phyloP scores from a whole-genome alignment of 2,329 filamentous ascomycete species.

The Penicillium sp. region DNA sequence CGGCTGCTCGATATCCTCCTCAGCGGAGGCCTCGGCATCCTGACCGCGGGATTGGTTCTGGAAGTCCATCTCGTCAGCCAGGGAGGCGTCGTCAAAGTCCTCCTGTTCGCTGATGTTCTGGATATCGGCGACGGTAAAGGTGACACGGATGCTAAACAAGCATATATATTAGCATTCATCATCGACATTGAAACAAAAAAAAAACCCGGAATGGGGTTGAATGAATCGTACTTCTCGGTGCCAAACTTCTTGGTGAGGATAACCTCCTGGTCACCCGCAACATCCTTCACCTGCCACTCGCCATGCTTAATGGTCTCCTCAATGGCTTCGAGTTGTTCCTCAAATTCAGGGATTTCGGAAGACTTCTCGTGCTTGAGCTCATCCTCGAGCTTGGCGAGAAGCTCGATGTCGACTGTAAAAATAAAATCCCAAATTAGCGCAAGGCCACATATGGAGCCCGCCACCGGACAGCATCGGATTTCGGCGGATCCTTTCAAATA shows the following conservation, averaged over 20 bases:
- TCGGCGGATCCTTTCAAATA: neutral
- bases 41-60: conserved; percentile 51
- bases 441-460: neutral
- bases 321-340: conserved; percentile 81
- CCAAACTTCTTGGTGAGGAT: conserved; percentile 77
- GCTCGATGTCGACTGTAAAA: conserved; percentile 66
- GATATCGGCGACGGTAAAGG: conserved; percentile 82
- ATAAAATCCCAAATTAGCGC: conserved; percentile 3
- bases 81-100: conserved; percentile 56
- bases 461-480: neutral
- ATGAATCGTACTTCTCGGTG: conserved; percentile 72
- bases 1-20: conserved; percentile 52
- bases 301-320: conserved; percentile 86
- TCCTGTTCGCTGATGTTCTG: conserved; percentile 63
- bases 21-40: conserved; percentile 38
- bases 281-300: conserved; percentile 77
- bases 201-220: neutral
- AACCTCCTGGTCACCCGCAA: conserved; percentile 82
- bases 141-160: conserved; percentile 65
- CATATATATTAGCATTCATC: neutral
- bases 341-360: conserved; percentile 70
- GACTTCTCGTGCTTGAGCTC: conserved; percentile 83
- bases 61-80: conserved; percentile 59
- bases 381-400: conserved; percentile 79
- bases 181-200: neutral